These are phyloP conservation scores for Trichoderma atroviride DNA, from an alignment of 2,329 filamentous ascomycete genomes.

Conservation along the genomic window DNA sequence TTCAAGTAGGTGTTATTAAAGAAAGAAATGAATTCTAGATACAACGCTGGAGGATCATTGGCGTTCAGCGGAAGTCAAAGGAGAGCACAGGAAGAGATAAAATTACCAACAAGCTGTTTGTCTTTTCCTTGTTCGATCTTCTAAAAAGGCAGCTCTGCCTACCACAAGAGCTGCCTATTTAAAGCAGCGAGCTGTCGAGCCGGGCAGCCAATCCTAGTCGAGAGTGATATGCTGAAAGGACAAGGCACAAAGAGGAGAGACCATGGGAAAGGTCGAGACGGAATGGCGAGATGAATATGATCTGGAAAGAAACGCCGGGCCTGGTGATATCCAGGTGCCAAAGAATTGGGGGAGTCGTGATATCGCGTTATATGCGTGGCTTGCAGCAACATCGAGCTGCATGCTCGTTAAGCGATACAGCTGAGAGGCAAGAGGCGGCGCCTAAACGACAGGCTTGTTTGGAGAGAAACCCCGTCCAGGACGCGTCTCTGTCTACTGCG, in stretches of 20 bases:
- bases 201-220: not conserved
- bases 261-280: not conserved
- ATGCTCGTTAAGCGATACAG: not conserved
- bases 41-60: too few relatives aligned
- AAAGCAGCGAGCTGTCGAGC: not conserved
- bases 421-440: not conserved
- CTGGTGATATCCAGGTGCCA: not conserved
- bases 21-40: not conserved
- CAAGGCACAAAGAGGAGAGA: not conserved
- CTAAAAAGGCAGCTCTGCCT: not conserved
- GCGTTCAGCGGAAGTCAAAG: not conserved
- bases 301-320: not conserved
- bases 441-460: not conserved
- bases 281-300: not conserved
- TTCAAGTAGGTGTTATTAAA: not conserved
- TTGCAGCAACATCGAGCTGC: not conserved
- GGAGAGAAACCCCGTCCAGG: not conserved
- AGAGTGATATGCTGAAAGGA: not conserved
- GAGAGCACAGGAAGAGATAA: not conserved
- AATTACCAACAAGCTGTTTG: not conserved
- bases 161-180: too few relatives aligned
- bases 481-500: constrained; percentile 12
- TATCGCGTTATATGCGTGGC: not conserved
- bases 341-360: not conserved
- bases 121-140: not conserved